A percentile compares a stretch with the other conserved stretches of the same genome.
These are phyloP conservation scores for Citrus hindsii DNA, from an alignment of 345 rosid genomes.

Conservation along the genomic window DNA sequence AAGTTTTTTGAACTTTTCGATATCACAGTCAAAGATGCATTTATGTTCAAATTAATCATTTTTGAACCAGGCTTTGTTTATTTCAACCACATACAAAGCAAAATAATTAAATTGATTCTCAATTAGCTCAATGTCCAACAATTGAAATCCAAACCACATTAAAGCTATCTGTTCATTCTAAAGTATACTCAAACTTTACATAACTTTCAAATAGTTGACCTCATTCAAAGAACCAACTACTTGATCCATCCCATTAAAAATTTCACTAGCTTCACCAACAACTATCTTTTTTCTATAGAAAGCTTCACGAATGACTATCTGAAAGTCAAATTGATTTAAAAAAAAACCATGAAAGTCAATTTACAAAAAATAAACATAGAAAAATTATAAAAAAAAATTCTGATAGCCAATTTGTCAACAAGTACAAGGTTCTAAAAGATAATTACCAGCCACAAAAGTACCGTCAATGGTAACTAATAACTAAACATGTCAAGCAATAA, in stretches of 20 bases:
- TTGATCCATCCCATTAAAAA: not conserved
- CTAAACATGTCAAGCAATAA: conserved; percentile 1
- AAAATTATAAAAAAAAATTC: too few relatives aligned
- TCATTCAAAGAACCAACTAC: not conserved
- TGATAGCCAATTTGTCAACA: not conserved
- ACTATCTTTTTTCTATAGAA: too few relatives aligned
- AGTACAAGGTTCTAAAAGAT: not conserved
- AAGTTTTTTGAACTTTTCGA: not conserved
- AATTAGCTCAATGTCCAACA: not conserved
- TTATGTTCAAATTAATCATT: not conserved
- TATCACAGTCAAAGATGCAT: not conserved
- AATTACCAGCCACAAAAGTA: conserved; percentile 4
- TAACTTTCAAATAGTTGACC: not conserved
- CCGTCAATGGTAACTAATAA: not conserved
- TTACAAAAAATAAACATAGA: too few relatives aligned
- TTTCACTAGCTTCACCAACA: not conserved
- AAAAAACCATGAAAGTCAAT: too few relatives aligned
- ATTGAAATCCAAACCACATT: not conserved
- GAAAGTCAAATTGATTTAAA: too few relatives aligned
- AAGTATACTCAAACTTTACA: not conserved
- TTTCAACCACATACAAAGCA: not conserved
- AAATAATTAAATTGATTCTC: not conserved
- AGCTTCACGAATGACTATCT: too few relatives aligned
- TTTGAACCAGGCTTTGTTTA: not conserved
- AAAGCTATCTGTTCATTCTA: not conserved